A percentile compares a stretch with the other conserved stretches of the same genome.
Conservation (phyloP, 768 basidiomycete species). For the Podaxis carcinomalis region DNA sequence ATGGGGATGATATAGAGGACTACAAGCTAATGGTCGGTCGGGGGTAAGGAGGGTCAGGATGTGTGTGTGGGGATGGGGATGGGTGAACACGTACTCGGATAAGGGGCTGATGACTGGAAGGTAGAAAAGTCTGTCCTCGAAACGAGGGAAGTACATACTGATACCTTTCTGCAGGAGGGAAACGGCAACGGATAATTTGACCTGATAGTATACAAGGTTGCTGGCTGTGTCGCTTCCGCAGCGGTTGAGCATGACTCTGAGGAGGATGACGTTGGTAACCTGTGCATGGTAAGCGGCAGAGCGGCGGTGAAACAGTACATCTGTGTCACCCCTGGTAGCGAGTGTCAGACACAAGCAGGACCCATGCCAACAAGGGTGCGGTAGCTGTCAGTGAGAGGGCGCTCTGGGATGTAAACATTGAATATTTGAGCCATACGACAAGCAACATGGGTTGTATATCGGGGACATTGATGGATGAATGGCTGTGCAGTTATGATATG, state of each 20-base stretch:
- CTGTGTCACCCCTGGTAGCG: slow-evolving; percentile 4
- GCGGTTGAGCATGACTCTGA: slow-evolving; percentile 15
- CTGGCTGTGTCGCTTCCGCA: background rate
- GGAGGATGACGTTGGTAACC: slow-evolving; percentile 17
- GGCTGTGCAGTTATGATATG: background rate
- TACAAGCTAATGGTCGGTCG: slow-evolving; percentile 16
- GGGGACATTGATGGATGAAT: background rate
- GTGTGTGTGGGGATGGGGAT: too few species aligned
- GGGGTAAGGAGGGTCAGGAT: background rate
- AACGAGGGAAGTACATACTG: slow-evolving; percentile 14
- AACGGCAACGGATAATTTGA: background rate
- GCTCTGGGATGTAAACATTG: background rate
- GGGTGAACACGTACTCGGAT: slow-evolving; percentile 12
- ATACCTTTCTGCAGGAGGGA: slow-evolving; percentile 13
- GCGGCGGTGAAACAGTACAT: background rate
- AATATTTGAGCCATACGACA: background rate
- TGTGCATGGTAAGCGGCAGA: background rate
- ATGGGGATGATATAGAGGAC: slow-evolving; percentile 14
- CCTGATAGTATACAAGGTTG: slow-evolving; percentile 17
- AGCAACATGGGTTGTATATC: background rate
- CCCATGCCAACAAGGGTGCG: slow-evolving; percentile 10
- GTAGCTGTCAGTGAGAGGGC: background rate
- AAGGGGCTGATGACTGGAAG: slow-evolving; percentile 8
- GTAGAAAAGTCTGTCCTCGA: slow-evolving; percentile 12
- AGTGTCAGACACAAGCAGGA: background rate